A percentile compares a stretch with the other conserved stretches of the same genome.
These are phyloP conservation scores for Leptodermis oblonga DNA, from an alignment of 257 asterid species.

Conservation along the genomic window DNA sequence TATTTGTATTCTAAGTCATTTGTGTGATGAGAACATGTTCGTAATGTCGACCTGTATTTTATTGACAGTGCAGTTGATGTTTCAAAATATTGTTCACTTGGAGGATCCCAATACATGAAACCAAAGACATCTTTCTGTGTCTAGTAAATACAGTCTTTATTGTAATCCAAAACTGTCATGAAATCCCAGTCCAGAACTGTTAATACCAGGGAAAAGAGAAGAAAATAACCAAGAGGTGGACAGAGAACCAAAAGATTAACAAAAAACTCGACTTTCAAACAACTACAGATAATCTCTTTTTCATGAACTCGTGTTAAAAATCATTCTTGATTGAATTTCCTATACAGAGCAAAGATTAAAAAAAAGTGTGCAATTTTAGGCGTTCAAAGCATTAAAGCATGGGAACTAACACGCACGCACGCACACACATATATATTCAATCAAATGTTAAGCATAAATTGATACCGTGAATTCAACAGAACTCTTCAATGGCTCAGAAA, in stretches of 20 bases:
- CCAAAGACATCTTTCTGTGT: neutral
- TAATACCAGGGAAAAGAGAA: neutral
- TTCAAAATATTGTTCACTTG: neutral
- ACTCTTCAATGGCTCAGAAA: constrained; percentile 62
- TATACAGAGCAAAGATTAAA: neutral
- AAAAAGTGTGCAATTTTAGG: neutral
- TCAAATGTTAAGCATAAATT: constrained; percentile 2
- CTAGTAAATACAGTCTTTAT: neutral
- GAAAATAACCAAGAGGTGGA: neutral
- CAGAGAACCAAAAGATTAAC: neutral
- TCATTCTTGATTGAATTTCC: neutral
- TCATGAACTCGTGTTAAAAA: neutral
- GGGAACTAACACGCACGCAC: neutral
- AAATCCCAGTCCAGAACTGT: neutral
- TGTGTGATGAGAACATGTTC: no score
- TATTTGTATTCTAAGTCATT: no score
- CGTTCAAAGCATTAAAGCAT: neutral
- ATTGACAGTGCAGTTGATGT: constrained; percentile 3
- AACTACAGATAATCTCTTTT: neutral
- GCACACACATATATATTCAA: no score
- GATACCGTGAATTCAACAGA: constrained; percentile 81
- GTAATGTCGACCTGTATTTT: no score
- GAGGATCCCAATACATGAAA: constrained; percentile 1
- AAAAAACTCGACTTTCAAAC: no score
- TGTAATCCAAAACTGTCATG: neutral